Evolutionary conservation across 345 rosid genomes (phyloP).

Genomic region (Gossypium australe): DNA sequence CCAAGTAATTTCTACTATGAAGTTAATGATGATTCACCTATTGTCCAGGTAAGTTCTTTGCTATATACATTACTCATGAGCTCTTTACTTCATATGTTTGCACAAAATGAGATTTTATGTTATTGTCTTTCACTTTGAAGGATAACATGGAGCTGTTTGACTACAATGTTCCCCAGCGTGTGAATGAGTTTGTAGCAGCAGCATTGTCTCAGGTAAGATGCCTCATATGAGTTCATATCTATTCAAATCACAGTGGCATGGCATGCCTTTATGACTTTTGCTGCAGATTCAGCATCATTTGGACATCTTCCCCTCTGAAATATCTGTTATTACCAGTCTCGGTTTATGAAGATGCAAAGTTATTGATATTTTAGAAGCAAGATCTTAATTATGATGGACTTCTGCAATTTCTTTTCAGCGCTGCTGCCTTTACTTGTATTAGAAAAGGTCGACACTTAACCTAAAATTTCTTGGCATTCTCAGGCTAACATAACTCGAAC

Average conservation of each 20-base stretch:
- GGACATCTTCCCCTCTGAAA: not conserved
- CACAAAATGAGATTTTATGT: not conserved
- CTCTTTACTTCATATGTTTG: not conserved
- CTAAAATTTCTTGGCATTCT: not conserved
- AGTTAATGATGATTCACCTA: constrained; percentile 35
- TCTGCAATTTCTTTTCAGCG: not conserved
- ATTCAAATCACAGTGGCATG: not conserved
- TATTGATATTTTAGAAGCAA: not conserved
- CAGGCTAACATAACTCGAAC: constrained; percentile 56
- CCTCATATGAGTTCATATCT: not conserved
- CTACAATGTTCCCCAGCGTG: constrained; percentile 47
- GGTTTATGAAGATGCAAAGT: not conserved
- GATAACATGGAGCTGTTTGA: constrained; percentile 43
- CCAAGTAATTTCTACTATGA: constrained; percentile 44
- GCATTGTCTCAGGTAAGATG: constrained; percentile 44
- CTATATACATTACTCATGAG: not conserved
- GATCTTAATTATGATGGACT: not conserved
- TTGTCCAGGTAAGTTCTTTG: constrained; percentile 28
- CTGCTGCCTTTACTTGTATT: not conserved
- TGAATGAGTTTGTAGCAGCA: constrained; percentile 45
- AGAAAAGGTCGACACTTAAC: not conserved
- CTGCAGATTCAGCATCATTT: constrained; percentile 4
- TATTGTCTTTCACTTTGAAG: constrained; percentile 23
- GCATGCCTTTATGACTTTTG: not conserved
- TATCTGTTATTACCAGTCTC: not conserved